Base-by-base conservation (phyloP, 2,329 filamentous ascomycete genomes). In the Phaeosphaeriaceae sp. region DNA sequence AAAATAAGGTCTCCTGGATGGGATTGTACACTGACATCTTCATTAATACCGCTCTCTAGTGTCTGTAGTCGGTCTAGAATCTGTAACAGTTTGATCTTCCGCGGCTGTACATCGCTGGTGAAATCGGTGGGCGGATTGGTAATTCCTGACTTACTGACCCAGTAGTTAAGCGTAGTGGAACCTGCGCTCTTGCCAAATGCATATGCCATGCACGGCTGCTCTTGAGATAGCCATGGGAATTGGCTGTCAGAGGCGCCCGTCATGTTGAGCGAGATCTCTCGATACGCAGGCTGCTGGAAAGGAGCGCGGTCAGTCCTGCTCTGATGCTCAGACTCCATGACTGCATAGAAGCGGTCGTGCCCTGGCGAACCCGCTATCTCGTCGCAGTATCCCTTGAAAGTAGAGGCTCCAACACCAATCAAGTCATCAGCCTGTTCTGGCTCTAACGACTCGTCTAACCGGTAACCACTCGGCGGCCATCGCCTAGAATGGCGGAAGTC, bases 181-280 rank as follows among this genome's bases (percentile, higher is more conserved):
- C 88, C 88, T 0, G 87, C 84, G 17, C 83, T 78, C 41, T 77
- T 76, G 11, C 88, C 88, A 68, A 84, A 87, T 56, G 81, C 83
- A 66, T 88, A 89, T 0, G 84, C 80, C 70, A 86, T 85, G 66
- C 86, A 89, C 4, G 88, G 88, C 63, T 90, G 87, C 65, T 92
- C 88, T 20, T 91, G 76, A 1, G 87, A 87, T 54, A 87, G 83
- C 88, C 86, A 90, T 2, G 86, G 87, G 50, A 68, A 70, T 32
- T 72, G 64, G 42, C 60, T 65, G 12, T 74, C 68, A n/a, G 56
- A 62, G 13, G 64, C 52, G 9, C 60, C 71, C 12, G 65, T 68
- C 58, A 75, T 61, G 33, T 72, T 72, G 44, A 76, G 60, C 13
- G 73, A 74, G 6, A 74, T 70, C 23, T 72, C 70, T 29, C 61